A percentile compares a stretch with the other conserved stretches of the same genome.
These are phyloP conservation scores for Solanum neorickii DNA, from an alignment of 257 asterid species.

Conservation along the genomic window DNA sequence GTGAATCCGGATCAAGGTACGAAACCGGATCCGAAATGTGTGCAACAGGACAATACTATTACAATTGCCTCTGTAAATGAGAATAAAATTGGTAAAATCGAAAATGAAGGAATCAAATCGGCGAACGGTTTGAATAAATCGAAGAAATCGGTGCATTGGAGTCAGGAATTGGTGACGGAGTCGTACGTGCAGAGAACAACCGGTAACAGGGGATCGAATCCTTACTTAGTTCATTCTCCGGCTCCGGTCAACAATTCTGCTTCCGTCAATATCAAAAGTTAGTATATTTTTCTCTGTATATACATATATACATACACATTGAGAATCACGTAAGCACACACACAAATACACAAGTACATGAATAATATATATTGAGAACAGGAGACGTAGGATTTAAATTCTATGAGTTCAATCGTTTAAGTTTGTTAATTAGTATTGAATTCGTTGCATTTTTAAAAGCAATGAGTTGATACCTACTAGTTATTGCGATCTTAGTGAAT, in stretches of 20 bases:
- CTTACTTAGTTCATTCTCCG: constrained; percentile 47
- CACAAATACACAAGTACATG: too few relatives aligned
- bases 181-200: constrained; percentile 21
- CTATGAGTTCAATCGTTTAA: not conserved
- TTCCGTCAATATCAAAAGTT: constrained; percentile 66
- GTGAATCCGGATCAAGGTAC: constrained; percentile 23
- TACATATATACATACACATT: not conserved
- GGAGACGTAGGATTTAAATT: too few relatives aligned
- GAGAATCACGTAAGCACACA: not conserved
- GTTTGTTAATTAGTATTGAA: too few relatives aligned
- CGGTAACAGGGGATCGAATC: constrained; percentile 44
- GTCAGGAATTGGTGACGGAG: constrained; percentile 63
- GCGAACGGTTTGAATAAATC: constrained; percentile 24
- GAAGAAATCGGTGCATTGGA: constrained; percentile 83
- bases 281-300: not conserved
- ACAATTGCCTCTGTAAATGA: constrained; percentile 2
- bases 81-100: constrained; percentile 18
- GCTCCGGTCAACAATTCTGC: constrained; percentile 28
- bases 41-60: not conserved
- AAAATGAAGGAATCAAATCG: constrained; percentile 7
- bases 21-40: constrained; percentile 19
- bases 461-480: not conserved
- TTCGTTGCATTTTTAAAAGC: not conserved
- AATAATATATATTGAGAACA: too few relatives aligned
- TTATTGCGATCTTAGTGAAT: not conserved